phyloP scores from a whole-genome alignment of 345 rosid species.

The Aurinia saxatilis region DNA sequence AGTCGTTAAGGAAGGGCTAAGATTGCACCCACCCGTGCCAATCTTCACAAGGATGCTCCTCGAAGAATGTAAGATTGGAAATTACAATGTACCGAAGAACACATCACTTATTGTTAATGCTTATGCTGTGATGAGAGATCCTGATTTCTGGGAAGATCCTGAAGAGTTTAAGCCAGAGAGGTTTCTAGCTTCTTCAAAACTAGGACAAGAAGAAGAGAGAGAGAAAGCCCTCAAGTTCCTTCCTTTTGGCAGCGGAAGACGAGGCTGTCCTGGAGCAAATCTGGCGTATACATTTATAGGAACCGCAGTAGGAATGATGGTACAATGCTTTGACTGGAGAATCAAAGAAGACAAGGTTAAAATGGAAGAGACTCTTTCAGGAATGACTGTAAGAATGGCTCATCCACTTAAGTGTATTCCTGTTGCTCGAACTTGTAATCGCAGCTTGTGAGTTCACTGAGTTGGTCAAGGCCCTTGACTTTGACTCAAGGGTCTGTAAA shows the following conservation, averaged over 20 bases:
- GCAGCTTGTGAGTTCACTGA: too few species aligned
- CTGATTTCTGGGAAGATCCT: slow-evolving; percentile 7
- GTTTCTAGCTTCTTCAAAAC: neutral
- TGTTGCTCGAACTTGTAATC: neutral
- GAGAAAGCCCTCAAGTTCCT: neutral
- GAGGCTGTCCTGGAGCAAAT: slow-evolving; percentile 7
- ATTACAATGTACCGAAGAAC: slow-evolving; percentile 8
- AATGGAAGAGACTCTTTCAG: slow-evolving; percentile 1
- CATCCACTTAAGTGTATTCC: slow-evolving; percentile 17
- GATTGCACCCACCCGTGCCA: neutral
- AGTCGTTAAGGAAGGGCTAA: slow-evolving; percentile 1
- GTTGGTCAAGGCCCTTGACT: too few species aligned
- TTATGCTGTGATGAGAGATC: slow-evolving; percentile 21
- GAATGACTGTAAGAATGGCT: slow-evolving; percentile 14
- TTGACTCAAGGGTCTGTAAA: too few species aligned
- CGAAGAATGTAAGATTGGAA: slow-evolving; percentile 7
- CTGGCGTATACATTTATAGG: neutral
- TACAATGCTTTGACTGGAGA: slow-evolving; percentile 17
- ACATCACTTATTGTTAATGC: slow-evolving; percentile 2
- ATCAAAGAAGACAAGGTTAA: neutral
- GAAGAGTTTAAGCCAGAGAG: slow-evolving; percentile 16
- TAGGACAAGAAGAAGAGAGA: slow-evolving; percentile 10
- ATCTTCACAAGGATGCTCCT: neutral
- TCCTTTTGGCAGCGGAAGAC: slow-evolving; percentile 13
- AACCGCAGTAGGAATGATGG: neutral